These are phyloP conservation scores for Myxozyma sirexii DNA, from an alignment of 805 yeast species.

Conservation along the genomic window DNA sequence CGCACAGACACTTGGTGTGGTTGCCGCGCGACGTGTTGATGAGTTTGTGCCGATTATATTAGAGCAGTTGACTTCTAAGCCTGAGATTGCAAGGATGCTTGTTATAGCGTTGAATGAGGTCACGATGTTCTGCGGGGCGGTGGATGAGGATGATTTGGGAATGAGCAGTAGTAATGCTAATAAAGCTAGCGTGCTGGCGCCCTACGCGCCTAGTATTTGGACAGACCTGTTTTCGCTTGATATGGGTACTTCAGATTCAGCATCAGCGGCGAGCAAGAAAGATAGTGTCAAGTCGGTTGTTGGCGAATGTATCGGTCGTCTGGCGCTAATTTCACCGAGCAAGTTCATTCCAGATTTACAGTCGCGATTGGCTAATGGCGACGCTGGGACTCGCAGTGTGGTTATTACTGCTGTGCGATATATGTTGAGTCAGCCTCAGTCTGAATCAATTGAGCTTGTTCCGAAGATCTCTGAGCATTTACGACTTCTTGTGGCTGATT, in stretches of 20 bases:
- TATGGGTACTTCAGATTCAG: neutral
- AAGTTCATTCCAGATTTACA: slow-evolving; percentile 41
- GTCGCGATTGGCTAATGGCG: slow-evolving; percentile 35
- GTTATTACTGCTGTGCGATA: slow-evolving; percentile 46
- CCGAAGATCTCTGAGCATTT: slow-evolving; percentile 34
- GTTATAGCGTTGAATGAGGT: slow-evolving; percentile 43
- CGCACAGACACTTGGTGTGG: slow-evolving; percentile 56
- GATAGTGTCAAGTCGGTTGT: slow-evolving; percentile 23
- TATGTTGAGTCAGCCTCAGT: slow-evolving; percentile 42
- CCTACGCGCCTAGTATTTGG: slow-evolving; percentile 35
- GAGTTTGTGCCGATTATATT: slow-evolving; percentile 49
- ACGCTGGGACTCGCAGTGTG: slow-evolving; percentile 36
- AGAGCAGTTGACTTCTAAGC: slow-evolving; percentile 36
- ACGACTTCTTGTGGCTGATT: slow-evolving; percentile 38
- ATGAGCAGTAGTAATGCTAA: neutral
- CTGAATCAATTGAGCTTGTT: slow-evolving; percentile 30
- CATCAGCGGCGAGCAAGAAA: slow-evolving; percentile 12
- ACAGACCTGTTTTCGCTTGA: slow-evolving; percentile 28
- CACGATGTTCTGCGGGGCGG: neutral
- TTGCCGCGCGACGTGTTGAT: slow-evolving; percentile 48
- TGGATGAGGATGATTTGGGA: neutral
- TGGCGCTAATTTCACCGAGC: slow-evolving; percentile 40
- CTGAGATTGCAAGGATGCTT: slow-evolving; percentile 34
- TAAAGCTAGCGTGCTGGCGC: slow-evolving; percentile 11
- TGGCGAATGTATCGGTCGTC: slow-evolving; percentile 31